Conservation (phyloP, 2,329 filamentous ascomycete genomes). For the Lecanicillium sp. region DNA sequence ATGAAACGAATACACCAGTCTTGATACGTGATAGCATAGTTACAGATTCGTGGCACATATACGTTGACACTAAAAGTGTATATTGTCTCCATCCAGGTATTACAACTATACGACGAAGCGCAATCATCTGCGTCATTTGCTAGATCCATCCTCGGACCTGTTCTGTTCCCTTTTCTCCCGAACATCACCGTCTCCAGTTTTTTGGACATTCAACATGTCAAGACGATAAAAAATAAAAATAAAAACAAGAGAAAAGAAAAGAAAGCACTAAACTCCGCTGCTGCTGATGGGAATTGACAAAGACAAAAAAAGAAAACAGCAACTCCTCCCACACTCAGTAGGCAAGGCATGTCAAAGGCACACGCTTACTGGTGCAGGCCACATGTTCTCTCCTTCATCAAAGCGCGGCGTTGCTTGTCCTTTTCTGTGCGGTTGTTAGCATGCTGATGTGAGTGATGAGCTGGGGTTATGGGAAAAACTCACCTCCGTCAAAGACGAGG, state of each 20-base stretch:
- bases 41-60: too few relatives aligned
- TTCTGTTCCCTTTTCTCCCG: too few relatives aligned
- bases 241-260: background rate
- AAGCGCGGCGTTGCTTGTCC: conserved; percentile 57
- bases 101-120: too few relatives aligned
- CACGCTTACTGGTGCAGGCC: conserved; percentile 36
- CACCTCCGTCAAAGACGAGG: conserved; percentile 38
- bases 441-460: too few relatives aligned
- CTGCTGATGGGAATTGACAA: conserved; percentile 1
- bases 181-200: background rate
- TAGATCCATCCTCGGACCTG: too few relatives aligned
- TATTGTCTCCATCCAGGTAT: too few relatives aligned
- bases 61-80: too few relatives aligned
- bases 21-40: too few relatives aligned
- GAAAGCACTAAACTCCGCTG: background rate
- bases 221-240: background rate
- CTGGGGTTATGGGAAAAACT: too few relatives aligned
- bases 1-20: too few relatives aligned
- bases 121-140: background rate
- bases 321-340: background rate
- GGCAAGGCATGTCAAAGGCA: too few relatives aligned
- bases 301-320: background rate
- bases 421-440: conserved; percentile 46
- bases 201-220: background rate
- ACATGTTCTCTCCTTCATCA: conserved; percentile 57